Percentiles rank a stretch among this genome's conserved stretches.
These are phyloP conservation scores for Pseudogymnoascus sp. DNA, from an alignment of 2,329 filamentous ascomycete species.

Conservation along the genomic window DNA sequence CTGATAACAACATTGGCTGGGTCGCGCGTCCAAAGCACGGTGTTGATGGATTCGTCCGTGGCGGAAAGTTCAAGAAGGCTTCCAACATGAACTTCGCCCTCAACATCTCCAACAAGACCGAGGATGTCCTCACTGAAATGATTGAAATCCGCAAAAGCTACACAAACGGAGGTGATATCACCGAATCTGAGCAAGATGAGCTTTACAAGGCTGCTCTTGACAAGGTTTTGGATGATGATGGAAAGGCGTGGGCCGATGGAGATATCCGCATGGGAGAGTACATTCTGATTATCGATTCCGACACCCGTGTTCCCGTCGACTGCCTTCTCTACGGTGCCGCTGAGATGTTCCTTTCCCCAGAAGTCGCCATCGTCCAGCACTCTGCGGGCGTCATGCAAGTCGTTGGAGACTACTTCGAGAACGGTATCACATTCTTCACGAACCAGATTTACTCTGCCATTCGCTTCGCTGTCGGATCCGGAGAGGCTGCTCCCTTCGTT, in stretches of 20 bases:
- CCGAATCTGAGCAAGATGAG: conserved; percentile 36
- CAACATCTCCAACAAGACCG: conserved; percentile 52
- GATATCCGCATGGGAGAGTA: conserved; percentile 55
- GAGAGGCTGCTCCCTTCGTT: conserved; percentile 63
- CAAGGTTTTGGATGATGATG: conserved; percentile 43
- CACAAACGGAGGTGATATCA: conserved; percentile 20
- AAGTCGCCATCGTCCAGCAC: conserved; percentile 66
- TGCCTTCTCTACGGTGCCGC: conserved; percentile 62
- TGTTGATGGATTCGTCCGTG: conserved; percentile 42
- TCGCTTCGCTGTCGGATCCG: conserved; percentile 60
- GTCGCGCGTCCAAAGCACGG: conserved; percentile 42
- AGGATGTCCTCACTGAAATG: conserved; percentile 42
- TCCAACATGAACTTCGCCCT: conserved; percentile 71
- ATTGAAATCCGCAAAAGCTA: conserved; percentile 10
- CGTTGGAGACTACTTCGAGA: conserved; percentile 64
- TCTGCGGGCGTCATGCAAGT: conserved; percentile 72
- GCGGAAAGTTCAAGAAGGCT: conserved; percentile 65
- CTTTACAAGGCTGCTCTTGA: conserved; percentile 44
- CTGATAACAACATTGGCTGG: conserved; percentile 51
- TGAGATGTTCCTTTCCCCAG: conserved; percentile 63
- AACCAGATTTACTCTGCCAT: conserved; percentile 71
- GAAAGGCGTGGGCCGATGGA: conserved; percentile 50
- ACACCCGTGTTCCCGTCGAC: conserved; percentile 60
- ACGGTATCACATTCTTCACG: conserved; percentile 69
- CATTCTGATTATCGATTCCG: conserved; percentile 61